phyloP scores from a whole-genome alignment of 2,329 filamentous ascomycete genomes.

The Phaeosphaeria sp. region DNA sequence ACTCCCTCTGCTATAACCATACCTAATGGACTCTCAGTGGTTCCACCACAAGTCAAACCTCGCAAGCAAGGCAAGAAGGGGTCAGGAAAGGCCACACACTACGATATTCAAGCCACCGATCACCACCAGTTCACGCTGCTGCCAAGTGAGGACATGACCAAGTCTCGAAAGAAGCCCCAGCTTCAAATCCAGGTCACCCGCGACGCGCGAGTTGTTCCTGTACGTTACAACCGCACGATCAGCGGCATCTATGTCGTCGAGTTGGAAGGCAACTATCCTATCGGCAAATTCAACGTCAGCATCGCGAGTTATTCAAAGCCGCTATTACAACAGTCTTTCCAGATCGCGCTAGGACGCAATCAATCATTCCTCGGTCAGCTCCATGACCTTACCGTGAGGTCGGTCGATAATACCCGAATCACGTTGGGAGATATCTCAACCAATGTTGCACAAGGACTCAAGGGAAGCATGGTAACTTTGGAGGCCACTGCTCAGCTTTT shows the following conservation, averaged over 20 bases:
- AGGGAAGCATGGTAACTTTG: conserved; percentile 8
- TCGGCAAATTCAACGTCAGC: conserved; percentile 57
- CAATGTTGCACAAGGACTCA: conserved; percentile 18
- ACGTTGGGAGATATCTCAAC: conserved; percentile 29
- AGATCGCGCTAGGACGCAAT: conserved; percentile 41
- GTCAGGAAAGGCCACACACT: conserved; percentile 47
- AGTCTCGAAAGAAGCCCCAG: conserved; percentile 52
- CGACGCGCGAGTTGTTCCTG: conserved; percentile 51
- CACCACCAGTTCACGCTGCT: conserved; percentile 61
- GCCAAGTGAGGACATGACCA: conserved; percentile 53
- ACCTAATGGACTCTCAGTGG: conserved; percentile 25
- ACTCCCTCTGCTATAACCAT: conserved; percentile 7
- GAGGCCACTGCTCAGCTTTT: conserved; percentile 9
- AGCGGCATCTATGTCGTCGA: conserved; percentile 61
- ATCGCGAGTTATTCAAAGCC: conserved; percentile 49
- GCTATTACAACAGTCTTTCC: conserved; percentile 41
- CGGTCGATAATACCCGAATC: conserved; percentile 26
- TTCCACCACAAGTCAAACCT: conserved; percentile 14
- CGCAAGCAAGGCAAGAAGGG: conserved; percentile 16
- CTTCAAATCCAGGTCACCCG: conserved; percentile 59
- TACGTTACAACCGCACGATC: conserved; percentile 57
- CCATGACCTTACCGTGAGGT: conserved; percentile 23
- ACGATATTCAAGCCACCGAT: conserved; percentile 61
- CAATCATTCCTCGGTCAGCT: conserved; percentile 35
- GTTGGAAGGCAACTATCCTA: conserved; percentile 57